Percentiles rank a stretch among this genome's conserved stretches.
Conservation (phyloP, 345 rosid genomes). For the Eucalyptus decipiens region DNA sequence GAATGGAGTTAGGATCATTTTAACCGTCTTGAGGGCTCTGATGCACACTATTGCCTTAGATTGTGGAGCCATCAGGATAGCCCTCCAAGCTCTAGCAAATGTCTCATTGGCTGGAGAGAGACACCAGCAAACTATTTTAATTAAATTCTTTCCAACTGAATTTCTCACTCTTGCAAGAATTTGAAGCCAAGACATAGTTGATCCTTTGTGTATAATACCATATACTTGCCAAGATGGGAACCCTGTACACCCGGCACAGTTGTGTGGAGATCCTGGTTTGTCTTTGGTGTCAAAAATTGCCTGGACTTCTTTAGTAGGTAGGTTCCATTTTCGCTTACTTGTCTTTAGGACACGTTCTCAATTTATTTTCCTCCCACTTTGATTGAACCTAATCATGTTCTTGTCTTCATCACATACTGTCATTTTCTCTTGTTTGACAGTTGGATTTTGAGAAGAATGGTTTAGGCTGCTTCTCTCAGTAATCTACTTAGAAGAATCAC, state of each 20-base stretch:
- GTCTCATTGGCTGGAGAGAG: conserved; percentile 39
- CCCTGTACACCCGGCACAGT: conserved; percentile 9
- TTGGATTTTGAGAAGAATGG: too few species aligned
- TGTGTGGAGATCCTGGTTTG: conserved; percentile 12
- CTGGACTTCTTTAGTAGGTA: too few species aligned
- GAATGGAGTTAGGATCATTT: too few species aligned
- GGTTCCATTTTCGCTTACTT: too few species aligned
- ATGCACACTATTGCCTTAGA: conserved; percentile 6
- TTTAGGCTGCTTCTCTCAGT: too few species aligned
- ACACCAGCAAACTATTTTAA: conserved; percentile 26
- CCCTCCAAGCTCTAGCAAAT: conserved; percentile 58
- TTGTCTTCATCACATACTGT: too few species aligned
- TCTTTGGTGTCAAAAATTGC: too few species aligned
- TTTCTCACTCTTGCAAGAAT: conserved; percentile 29
- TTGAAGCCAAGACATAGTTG: conserved; percentile 33
- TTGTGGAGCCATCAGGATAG: conserved; percentile 23
- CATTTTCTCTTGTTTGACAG: too few species aligned
- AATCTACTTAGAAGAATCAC: too few species aligned
- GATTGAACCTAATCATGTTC: too few species aligned
- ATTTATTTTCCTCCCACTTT: too few species aligned
- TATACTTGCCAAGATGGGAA: conserved; percentile 51
- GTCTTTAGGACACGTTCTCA: too few species aligned
- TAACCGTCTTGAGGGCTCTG: conserved; percentile 4
- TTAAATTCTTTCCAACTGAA: conserved; percentile 27
- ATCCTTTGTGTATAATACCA: conserved; percentile 64